Base-by-base conservation (phyloP, 1,284 basidiomycete species). In the Pulveroboletus sp. region DNA sequence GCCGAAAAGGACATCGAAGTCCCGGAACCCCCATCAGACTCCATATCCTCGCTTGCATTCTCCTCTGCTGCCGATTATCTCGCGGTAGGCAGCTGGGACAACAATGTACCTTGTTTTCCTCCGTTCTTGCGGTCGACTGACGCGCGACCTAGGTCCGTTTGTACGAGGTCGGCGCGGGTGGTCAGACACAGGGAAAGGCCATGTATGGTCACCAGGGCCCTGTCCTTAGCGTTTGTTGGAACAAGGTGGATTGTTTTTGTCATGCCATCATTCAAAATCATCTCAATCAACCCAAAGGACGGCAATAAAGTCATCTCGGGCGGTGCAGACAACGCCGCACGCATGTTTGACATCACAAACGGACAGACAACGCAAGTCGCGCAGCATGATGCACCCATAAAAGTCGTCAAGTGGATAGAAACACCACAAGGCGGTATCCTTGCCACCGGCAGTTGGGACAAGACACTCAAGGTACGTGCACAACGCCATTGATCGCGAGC, bases 381-480 rank as follows among this genome's bases (percentile, higher is more conserved):
- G 2, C 86, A 85, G 56, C 92, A 95, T 65, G 88, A 92, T 61
- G 88, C 84, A 42, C 87, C 92, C 7, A 85, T 95, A 65, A 85
- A 85, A 63, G 82, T 81, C 60, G 81, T 92, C 56, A 81, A 84
- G 53, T 92, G 85, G 82, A 78, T 92, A 57, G 89, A 90, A 60
- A 78, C 82, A 12, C 82, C 83, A 5, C 74, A 85, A 67, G 75
- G 82, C 40, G 81, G 87, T 35, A 83, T 92, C 47, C 78, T 93
- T 26, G 87, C 85, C n/a, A 94, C 93, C 0, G 93, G 90, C 4
- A 89, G 89, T 44, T 95, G 92, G 92, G 92, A 95, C 74, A 92
- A 92, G 75, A 90, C 87, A 24, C 65, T 94, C 62, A 93, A 92
- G 80, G 89, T 91, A 49, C 29, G 73, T 65, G 1, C 39, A 20